Percentiles rank a stretch among this genome's conserved stretches.
These are phyloP conservation scores for Neoascochyta sp. DNA, from an alignment of 2,329 filamentous ascomycete genomes.

Conservation along the genomic window DNA sequence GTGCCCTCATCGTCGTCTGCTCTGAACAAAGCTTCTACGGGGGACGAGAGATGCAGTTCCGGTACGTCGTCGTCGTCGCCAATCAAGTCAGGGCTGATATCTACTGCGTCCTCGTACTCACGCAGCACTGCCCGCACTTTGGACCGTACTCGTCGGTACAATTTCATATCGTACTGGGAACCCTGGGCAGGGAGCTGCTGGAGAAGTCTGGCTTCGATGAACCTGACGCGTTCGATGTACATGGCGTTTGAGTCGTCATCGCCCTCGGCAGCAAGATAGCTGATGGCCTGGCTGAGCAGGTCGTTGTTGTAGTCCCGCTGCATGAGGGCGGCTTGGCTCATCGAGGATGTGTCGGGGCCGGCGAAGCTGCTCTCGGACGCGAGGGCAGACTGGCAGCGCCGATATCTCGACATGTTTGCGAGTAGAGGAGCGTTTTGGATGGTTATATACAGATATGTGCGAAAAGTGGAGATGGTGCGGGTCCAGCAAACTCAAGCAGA, in stretches of 20 bases:
- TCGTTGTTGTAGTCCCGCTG: constrained; percentile 15
- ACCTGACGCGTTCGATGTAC: constrained; percentile 21
- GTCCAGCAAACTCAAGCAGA: too few species aligned
- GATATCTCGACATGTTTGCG: too few species aligned
- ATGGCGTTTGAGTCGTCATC: constrained; percentile 13
- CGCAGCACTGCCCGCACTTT: constrained; percentile 19
- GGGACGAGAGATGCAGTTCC: constrained; percentile 1
- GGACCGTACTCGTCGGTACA: constrained; percentile 17
- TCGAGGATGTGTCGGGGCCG: too few species aligned
- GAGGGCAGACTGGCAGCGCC: too few species aligned
- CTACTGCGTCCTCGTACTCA: constrained; percentile 11
- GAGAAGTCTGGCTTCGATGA: constrained; percentile 25
- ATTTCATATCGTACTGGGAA: constrained; percentile 14
- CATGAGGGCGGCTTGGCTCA: constrained; percentile 5
- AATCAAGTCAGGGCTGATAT: constrained; percentile 5
- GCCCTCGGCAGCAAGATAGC: constrained; percentile 23
- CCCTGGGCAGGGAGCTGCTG: constrained; percentile 12
- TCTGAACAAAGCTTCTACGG: constrained; percentile 1
- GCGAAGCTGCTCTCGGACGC: too few species aligned
- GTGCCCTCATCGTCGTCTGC: neutral
- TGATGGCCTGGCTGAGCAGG: constrained; percentile 25
- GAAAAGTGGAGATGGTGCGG: too few species aligned
- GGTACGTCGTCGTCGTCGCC: constrained; percentile 6
- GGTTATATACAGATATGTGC: too few species aligned
- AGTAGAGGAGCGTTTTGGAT: too few species aligned